Evolutionary conservation across 176 grass and related monocot genomes (phyloP), one percentile per base, ranked within the genome.

Genomic region (Pharus latifolius): DNA sequence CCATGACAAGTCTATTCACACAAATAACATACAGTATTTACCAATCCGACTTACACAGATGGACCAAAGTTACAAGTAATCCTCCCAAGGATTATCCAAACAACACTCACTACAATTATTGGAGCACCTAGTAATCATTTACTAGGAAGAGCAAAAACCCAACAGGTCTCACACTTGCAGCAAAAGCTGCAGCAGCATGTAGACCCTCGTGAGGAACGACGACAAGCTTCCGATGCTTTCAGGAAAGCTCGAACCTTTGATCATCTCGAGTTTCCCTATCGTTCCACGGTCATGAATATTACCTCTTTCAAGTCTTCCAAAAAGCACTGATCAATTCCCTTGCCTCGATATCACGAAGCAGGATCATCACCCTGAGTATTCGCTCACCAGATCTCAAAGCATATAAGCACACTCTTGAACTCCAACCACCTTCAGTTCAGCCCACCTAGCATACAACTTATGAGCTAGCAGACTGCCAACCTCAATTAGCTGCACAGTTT

Each of bases 401-500:
- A 78, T 63, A 76, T 54, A 74, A 51, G 66, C 40, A 20, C 20
- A 69, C 66, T 57, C 56, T 56, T 66, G 27, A 81, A 19, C 26
- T 43, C 58, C 29, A 73, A 44, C 69, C 35, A 41, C 62, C 56
- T 77, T 72, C 73, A 41, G 63, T 50, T 67, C 62, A 48, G 26
- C 69, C 29, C 42, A 16, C 76, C 62, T 75, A 75, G 38, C 56
- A 46, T 61, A 61, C 24, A 49, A 42, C 17, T 63, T 32, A 49
- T 49, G 2, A 30, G 28, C 6, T 25, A 65, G 22, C 70, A 74
- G 31, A 18, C 24, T 57, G n/a, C 65, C 33, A 43, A 31, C 27
- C 41, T 50, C 41, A 6, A 58, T 75, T 54, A 96, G 52, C 63
- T 91, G 87, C 91, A 96, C 50, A 96, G 84, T 69, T 73, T 96